Evolutionary conservation across 2,329 filamentous ascomycete genomes (phyloP).

Genomic region (Botrytis sinoallii): DNA sequence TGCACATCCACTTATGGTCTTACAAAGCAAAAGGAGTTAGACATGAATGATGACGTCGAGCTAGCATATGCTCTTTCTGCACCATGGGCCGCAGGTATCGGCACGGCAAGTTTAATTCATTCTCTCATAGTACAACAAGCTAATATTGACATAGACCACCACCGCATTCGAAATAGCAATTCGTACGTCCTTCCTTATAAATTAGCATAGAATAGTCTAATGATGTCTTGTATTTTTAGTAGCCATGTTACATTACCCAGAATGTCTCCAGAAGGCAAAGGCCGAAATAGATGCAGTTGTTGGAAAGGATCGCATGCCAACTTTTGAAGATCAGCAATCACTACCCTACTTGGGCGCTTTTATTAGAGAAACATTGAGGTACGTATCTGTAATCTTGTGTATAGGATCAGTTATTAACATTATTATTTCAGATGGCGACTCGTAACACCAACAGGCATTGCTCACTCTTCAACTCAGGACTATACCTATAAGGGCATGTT

Average conservation of each 20-base stretch:
- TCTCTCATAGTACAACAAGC: background rate
- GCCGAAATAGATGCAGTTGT: background rate
- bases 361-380: background rate
- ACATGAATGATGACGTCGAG: background rate
- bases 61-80: slow-evolving; percentile 2
- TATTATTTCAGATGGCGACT: background rate
- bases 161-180: slow-evolving; percentile 1
- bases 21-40: slow-evolving; percentile 1
- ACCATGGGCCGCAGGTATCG: background rate
- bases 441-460: background rate
- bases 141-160: background rate
- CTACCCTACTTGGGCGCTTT: background rate
- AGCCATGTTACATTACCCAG: background rate
- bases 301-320: background rate
- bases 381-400: background rate
- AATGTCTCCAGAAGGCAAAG: background rate
- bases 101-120: background rate
- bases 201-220: background rate
- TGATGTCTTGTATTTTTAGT: background rate
- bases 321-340: background rate
- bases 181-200: background rate
- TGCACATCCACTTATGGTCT: slow-evolving; percentile 3
- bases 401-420: background rate
- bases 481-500: slow-evolving; percentile 1
- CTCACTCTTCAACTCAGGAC: background rate